These are phyloP conservation scores for Solanum pimpinellifolium DNA, from an alignment of 257 asterid species.

Conservation along the genomic window DNA sequence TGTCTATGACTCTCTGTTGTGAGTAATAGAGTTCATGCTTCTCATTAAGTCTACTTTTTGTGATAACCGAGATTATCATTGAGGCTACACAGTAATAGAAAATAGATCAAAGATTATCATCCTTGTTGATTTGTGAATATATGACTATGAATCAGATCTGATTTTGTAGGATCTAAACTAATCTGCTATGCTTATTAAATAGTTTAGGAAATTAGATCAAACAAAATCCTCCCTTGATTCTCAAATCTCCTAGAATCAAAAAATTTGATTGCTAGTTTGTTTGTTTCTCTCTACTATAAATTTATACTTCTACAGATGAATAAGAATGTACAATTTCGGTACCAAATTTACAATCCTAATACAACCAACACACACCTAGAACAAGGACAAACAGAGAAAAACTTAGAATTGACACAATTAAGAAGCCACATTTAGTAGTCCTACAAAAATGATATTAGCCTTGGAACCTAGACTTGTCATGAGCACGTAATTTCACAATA, in stretches of 20 bases:
- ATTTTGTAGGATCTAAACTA: neutral
- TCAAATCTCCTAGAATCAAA: neutral
- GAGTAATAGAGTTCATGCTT: neutral
- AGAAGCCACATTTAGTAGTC: neutral
- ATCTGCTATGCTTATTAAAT: neutral
- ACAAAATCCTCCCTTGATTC: neutral
- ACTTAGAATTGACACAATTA: neutral
- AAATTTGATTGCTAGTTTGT: neutral
- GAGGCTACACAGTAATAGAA: neutral
- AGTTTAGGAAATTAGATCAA: neutral
- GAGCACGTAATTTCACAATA: neutral
- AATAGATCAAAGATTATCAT: neutral
- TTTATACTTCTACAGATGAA: neutral
- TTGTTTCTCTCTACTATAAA: neutral
- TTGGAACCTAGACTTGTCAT: neutral
- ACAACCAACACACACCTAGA: neutral
- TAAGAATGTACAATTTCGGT: neutral
- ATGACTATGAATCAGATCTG: neutral
- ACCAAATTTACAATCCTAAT: neutral
- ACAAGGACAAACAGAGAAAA: neutral
- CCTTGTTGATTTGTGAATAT: neutral
- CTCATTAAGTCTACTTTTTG: neutral
- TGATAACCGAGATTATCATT: neutral
- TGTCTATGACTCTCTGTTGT: neutral
- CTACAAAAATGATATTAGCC: neutral